Base-by-base conservation (phyloP, 176 grass and related monocot species). In the Pontederia crassipes region DNA sequence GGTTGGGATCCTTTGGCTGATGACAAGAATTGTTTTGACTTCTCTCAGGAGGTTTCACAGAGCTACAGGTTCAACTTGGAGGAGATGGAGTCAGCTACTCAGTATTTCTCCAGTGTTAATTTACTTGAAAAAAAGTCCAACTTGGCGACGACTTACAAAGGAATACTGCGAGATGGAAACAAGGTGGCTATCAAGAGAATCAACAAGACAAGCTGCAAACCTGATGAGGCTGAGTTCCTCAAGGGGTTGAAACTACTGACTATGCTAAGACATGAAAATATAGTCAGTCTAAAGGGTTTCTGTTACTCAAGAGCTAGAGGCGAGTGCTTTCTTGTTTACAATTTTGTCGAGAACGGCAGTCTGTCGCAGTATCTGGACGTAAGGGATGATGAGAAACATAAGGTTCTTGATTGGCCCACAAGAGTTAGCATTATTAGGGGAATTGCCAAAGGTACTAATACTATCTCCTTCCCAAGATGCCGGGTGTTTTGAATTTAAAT, bases 341-440 rank as follows among this genome's bases (percentile, higher is more conserved):
- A 97, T 74, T 88, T 88, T 46, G 84, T 88, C 65, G 84, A 76
- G 3, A 97, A 97, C 54, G 93, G 87, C 4, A 88, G 78, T 64
- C 63, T 97, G 56, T 79, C 76, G 8, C 77, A 60, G 60, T 86
- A 83, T 81, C 48, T 97, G 70, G 93, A 92, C 71, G 26, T 81
- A 52, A 70, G 78, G 47, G 61, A 8, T 8, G 13, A 49, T 26
- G 45, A 68, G 28, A 16, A 57, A 60, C 40, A 35, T 9, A 62
- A 29, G 15, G 79, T 92, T 53, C 74, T 91, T 20, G 79, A 88
- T 60, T 97, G 93, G 93, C 50, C 78, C 68, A 76, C 57, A 16
- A 91, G 93, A 73, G 78, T 97, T 70, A 85, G 81, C 60, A 88
- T 97, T 64, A 83, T 91, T 79, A 88, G 77, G 62, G 93, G 84